Evolutionary conservation across 2,329 filamentous ascomycete genomes (phyloP), one percentile per base, ranked within the genome.

Genomic region (Clarireedia paspali): DNA sequence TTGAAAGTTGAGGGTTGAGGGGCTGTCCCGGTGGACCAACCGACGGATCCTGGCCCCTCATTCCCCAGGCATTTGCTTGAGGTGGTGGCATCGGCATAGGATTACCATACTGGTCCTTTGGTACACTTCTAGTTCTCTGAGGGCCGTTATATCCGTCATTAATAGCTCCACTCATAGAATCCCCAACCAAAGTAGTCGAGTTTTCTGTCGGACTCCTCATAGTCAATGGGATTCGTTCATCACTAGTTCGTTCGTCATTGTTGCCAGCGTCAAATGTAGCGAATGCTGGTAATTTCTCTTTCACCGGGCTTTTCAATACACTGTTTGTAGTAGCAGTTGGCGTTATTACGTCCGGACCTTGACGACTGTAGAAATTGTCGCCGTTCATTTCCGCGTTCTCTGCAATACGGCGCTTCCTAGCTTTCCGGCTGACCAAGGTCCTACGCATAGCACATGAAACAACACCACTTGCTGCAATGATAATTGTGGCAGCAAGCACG

Each of bases 311-410:
- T 66, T 79, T 79, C 23, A 83, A 70, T 47, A 80, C 72, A 7
- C 83, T 79, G 20, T 82, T 82, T 6, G 84, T 72, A 60, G 77
- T 73, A 5, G 69, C 67, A 4, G 73, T 68, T 2, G 73, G 72
- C 70, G 40, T 72, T 65, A 38, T 57, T 26, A 46, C 48, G 3
- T 53, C 57, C 15, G 59, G 46, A 9, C 59, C 64, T 71, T 87
- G 82, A 57, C 85, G 80, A 66, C 85, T 87, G 72, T 95, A 96
- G 70, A 87, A 96, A 68, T 91, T 94, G 66, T 94, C 85, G 27
- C 92, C 92, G 69, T 89, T 97, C 91, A 97, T 97, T 70, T 97
- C 91, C 6, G 91, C 89, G 69, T 97, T 96, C 71, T 95, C 88
- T 2, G 85, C 90, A 68, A 97, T 95, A 47, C 90, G 83, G 75